Percentiles rank a stretch among this genome's conserved stretches.
Evolutionary conservation across 306 rosid species (phyloP).

Genomic region (Dryas octopetala): DNA sequence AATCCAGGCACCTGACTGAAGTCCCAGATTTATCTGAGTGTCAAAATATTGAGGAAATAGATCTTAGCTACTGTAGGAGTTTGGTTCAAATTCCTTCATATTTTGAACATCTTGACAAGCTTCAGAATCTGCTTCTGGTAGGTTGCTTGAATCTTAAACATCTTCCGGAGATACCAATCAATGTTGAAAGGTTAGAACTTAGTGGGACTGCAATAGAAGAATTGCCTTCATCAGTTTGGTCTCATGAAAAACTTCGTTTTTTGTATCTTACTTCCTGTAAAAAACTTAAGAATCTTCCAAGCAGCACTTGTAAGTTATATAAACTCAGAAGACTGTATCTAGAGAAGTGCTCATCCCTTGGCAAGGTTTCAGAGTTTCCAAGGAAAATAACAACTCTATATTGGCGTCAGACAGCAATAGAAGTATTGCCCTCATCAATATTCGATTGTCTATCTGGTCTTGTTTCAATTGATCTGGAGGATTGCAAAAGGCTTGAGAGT

Average conservation of each 20-base stretch:
- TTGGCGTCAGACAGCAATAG: neutral
- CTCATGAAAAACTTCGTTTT: neutral
- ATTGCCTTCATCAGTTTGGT: slow-evolving; percentile 15
- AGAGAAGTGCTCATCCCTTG: neutral
- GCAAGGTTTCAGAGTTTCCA: neutral
- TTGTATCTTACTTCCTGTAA: fast-evolving
- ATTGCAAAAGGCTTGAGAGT: neutral
- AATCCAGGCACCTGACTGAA: neutral
- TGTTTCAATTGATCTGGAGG: neutral
- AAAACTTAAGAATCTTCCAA: neutral
- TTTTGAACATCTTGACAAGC: neutral
- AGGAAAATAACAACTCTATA: neutral
- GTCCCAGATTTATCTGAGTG: neutral
- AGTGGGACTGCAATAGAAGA: neutral
- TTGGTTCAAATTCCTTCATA: slow-evolving; percentile 2
- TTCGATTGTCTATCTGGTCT: neutral
- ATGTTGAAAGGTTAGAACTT: neutral
- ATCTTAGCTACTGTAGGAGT: neutral
- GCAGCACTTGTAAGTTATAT: neutral
- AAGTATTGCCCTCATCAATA: neutral
- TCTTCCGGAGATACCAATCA: neutral
- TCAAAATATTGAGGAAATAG: neutral
- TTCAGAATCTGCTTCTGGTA: neutral
- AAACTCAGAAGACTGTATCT: neutral
- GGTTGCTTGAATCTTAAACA: neutral